Conservation (phyloP, 2,329 filamentous ascomycete species). For the Phaeophleospora eucalypticola region DNA sequence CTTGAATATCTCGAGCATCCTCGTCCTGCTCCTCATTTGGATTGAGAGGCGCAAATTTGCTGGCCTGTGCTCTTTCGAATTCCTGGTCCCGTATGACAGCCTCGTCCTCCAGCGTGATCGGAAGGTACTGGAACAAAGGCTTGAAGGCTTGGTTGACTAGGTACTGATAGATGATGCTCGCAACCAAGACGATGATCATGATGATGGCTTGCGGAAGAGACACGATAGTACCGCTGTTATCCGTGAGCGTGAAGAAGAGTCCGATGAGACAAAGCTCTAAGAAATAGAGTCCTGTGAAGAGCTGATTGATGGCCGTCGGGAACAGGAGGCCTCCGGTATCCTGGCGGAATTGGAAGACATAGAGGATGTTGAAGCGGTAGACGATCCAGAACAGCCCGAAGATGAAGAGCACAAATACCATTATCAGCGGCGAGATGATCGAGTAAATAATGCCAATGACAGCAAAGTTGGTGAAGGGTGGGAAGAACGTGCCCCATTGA, state of each 20-base stretch:
- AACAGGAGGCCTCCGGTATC: conserved; percentile 93
- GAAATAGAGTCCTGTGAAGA: conserved; percentile 90
- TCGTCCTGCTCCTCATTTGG: conserved; percentile 16
- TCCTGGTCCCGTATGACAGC: conserved; percentile 85
- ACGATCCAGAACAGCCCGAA: conserved; percentile 90
- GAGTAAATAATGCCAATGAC: conserved; percentile 85
- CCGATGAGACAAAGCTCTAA: conserved; percentile 90
- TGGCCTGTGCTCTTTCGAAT: conserved; percentile 66
- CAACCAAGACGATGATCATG: conserved; percentile 71
- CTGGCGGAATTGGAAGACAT: conserved; percentile 81
- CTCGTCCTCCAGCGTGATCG: conserved; percentile 93
- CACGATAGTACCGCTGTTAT: conserved; percentile 47
- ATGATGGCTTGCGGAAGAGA: conserved; percentile 74
- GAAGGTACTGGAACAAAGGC: conserved; percentile 81
- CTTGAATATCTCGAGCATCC: conserved; percentile 27
- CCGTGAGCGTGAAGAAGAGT: conserved; percentile 73
- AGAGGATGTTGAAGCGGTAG: conserved; percentile 94
- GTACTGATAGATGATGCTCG: conserved; percentile 75
- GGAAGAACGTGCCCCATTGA: conserved; percentile 90
- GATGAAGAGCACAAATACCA: conserved; percentile 88
- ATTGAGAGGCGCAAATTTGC: conserved; percentile 29
- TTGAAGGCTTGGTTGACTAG: conserved; percentile 78
- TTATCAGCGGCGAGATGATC: conserved; percentile 82
- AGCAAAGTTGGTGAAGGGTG: conserved; percentile 93
- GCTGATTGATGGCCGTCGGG: conserved; percentile 87